Evolutionary conservation across 164 flowering plant genomes (phyloP), one percentile per base, ranked within the genome.

Genomic region (Santalum album): DNA sequence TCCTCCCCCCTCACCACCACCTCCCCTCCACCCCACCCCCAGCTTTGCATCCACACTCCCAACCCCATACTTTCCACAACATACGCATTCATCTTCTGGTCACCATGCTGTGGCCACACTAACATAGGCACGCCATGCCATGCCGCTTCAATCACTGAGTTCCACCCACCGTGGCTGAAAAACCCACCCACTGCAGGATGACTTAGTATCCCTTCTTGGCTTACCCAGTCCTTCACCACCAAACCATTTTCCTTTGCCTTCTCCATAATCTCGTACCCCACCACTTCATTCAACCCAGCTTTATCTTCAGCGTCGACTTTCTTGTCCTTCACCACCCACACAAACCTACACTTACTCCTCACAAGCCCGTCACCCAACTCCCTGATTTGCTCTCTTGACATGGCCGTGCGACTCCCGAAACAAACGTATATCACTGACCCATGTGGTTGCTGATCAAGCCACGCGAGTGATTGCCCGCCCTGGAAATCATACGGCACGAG

Each of bases 321-420:
- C 54, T 54, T 70, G 7, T 51, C 59, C 56, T 74, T 80, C 51
- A 80, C 58, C 25, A 74, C 75, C 89, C 81, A 78, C 19, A 82
- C 9, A 47, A 76, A 82, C 42, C 62, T 61, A 12, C 18, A 49
- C 1, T 63, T 77, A 40, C 78, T 74, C 25, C 19, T 59, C 56
- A 49, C 69, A 24, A 80, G 44, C 19, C 82, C 86, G 6, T 46
- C 47, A 9, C 64, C 72, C 64, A 78, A 43, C 44, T 83, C 84
- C 55, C 64, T 62, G 0, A 73, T 69, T 56, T 78, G 84, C n/a
- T 52, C 77, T 32, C 27, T 58, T 0, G 70, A 57, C 56, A 78
- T 49, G 1, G 74, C 68, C 0, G 78, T 72, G 40, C 82, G 72
- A 60, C 75, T 80, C 12, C 83, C 89, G 43, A 80, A 80, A 50